Conservation (phyloP, 2,329 filamentous ascomycete species). For the Clathrospora elynae region DNA sequence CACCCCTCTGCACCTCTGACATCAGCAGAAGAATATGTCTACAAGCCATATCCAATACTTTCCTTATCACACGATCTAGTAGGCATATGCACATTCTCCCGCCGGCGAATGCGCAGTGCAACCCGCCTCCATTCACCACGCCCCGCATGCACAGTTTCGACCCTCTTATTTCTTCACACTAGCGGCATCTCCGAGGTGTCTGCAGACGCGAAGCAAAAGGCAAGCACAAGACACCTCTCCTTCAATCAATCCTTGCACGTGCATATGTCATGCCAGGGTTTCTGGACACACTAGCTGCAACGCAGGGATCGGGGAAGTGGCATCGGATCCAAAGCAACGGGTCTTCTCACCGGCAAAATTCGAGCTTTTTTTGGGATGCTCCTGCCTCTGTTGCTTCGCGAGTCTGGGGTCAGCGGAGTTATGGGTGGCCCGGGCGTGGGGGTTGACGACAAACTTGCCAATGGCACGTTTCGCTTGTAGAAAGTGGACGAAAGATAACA, state of each 20-base stretch:
- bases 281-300: constrained; percentile 16
- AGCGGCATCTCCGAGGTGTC: constrained; percentile 16
- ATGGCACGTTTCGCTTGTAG: constrained; percentile 11
- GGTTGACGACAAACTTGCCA: constrained; percentile 17
- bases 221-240: constrained; percentile 14
- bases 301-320: constrained; percentile 29
- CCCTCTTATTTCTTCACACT: constrained; percentile 17
- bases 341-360: constrained; percentile 23
- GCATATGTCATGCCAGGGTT: constrained; percentile 16
- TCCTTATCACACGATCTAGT: constrained; percentile 12
- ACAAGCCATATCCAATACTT: constrained; percentile 11
- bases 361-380: constrained; percentile 18
- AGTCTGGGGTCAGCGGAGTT: constrained; percentile 23
- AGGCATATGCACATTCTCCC: constrained; percentile 17
- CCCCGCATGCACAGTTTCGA: constrained; percentile 8
- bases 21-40: constrained; percentile 20
- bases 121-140: constrained; percentile 10
- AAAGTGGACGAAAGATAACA: constrained; percentile 2
- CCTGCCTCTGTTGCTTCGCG: constrained; percentile 12
- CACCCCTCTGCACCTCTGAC: constrained; percentile 21
- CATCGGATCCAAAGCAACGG: constrained; percentile 31
- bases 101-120: constrained; percentile 20
- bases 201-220: constrained; percentile 21
- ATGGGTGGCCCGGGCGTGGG: constrained; percentile 19
- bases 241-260: constrained; percentile 17